phyloP scores from a whole-genome alignment of 225 moss, liverwort and hornwort genomes.

The Polytrichum commune region DNA sequence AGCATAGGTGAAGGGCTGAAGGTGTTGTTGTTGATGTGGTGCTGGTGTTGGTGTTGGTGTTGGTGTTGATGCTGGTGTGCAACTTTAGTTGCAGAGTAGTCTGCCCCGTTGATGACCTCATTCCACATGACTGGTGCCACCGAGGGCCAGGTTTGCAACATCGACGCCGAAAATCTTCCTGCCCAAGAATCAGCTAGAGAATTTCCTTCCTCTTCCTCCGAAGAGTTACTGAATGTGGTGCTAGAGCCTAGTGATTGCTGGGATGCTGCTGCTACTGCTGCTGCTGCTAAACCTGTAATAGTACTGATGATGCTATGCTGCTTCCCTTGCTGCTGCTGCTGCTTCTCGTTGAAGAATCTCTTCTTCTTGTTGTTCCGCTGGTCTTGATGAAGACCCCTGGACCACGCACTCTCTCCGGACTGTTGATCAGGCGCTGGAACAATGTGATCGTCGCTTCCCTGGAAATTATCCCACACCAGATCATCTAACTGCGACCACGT shows the following conservation, averaged over 20 bases:
- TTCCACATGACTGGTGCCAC: conserved; percentile 51
- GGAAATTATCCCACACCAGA: conserved; percentile 40
- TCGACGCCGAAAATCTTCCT: conserved; percentile 15
- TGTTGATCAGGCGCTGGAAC: conserved; percentile 20
- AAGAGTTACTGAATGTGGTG: background rate
- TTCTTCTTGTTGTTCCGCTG: conserved; percentile 12
- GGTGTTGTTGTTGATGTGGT: conserved; percentile 22
- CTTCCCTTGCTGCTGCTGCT: background rate
- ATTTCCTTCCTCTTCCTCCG: conserved; percentile 1
- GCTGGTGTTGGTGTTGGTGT: conserved; percentile 12
- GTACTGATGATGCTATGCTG: conserved; percentile 11
- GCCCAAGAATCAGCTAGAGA: background rate
- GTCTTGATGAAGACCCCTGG: conserved; percentile 6
- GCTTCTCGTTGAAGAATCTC: background rate
- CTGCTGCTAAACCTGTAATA: too few relatives aligned
- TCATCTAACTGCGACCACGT: conserved; percentile 50
- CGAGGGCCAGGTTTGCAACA: conserved; percentile 48
- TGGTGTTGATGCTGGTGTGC: conserved; percentile 21
- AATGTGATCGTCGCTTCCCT: conserved; percentile 27
- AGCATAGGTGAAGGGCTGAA: conserved; percentile 28
- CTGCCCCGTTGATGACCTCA: conserved; percentile 55
- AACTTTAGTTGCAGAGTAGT: conserved; percentile 36
- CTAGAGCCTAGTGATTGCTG: conserved; percentile 8
- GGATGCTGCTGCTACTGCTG: background rate
- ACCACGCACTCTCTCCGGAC: conserved; percentile 16